Base-by-base conservation (phyloP, 768 basidiomycete species). In the Russula compacta region DNA sequence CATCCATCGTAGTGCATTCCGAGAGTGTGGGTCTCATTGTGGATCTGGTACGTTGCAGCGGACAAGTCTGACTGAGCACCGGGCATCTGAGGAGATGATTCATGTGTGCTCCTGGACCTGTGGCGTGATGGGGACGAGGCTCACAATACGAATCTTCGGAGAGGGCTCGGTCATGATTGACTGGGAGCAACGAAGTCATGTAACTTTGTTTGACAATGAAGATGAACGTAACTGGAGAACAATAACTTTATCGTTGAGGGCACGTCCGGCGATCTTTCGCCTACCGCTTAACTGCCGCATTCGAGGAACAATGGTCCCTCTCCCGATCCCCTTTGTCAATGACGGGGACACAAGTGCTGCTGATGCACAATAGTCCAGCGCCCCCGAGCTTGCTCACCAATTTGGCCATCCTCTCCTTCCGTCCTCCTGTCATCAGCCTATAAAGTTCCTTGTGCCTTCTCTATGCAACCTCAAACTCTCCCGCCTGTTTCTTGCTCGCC, bases 1-100 rank as follows among this genome's bases (percentile, higher is more conserved):
- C 87, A 98, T 98, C 94, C 94, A 99, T 39, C 95, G 76, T 42
- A 98, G 78, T 0, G 92, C 82, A 67, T 99, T 99, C 97, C 97
- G 32, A 98, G 83, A 1, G 95, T 98, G 73, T 99, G 95, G 1
- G 92, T 87, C 76, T 99, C 97, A 69, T 98, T 87, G 70, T 86
- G 79, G 49, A 98, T 87, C 71, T 89, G 90, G 75, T 86, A 99
- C 1, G 95, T 98, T 6, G 89, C 94, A 6, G 89, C 84, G 17
- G 91, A 89, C 66, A 94, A 78, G 70, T 95, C 90, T 0, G 85
- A 76, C 43, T 85, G 76, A 19, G 91, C 87, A 57, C 92, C 91
- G 66, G 86, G 86, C 74, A 98, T 81, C 95, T 98, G 12, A 24
- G 33, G 38, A 9, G 46, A 3, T 24, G 14, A 52, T 29, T 21